A percentile compares a stretch with the other conserved stretches of the same genome.
Conservation (phyloP, 1,284 basidiomycete species). For the Psilocybe mexicana region DNA sequence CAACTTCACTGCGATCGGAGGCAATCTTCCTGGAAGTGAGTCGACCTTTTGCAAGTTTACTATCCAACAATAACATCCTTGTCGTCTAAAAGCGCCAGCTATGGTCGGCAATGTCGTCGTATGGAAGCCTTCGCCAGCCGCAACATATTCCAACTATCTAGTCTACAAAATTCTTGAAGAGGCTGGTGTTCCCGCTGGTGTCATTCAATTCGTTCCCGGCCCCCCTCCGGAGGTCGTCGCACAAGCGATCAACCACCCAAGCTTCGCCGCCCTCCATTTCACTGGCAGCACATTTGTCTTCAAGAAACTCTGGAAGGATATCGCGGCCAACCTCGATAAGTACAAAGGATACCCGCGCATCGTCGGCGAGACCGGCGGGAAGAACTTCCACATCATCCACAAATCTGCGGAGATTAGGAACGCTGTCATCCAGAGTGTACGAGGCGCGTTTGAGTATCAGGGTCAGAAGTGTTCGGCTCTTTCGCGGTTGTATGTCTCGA, state of each 20-base stretch:
- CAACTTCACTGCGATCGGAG: slow-evolving; percentile 98
- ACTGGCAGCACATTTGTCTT: slow-evolving; percentile 96
- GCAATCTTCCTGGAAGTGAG: slow-evolving; percentile 81
- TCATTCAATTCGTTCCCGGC: slow-evolving; percentile 97
- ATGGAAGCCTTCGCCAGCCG: slow-evolving; percentile 98
- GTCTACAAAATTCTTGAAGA: slow-evolving; percentile 91
- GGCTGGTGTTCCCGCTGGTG: slow-evolving; percentile 91
- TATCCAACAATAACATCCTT: slow-evolving; percentile 1
- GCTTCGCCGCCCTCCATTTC: slow-evolving; percentile 93
- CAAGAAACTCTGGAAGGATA: slow-evolving; percentile 95
- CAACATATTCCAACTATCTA: slow-evolving; percentile 95
- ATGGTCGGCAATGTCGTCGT: slow-evolving; percentile 94
- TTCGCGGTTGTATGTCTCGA: slow-evolving; percentile 88
- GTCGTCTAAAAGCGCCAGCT: slow-evolving; percentile 66
- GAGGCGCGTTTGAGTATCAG: slow-evolving; percentile 96
- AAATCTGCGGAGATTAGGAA: slow-evolving; percentile 84
- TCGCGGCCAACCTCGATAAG: slow-evolving; percentile 83
- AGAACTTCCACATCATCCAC: slow-evolving; percentile 98
- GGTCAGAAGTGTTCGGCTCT: slow-evolving; percentile 99
- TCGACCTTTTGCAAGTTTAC: slow-evolving; percentile 8
- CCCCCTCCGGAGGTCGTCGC: slow-evolving; percentile 80
- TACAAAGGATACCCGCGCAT: slow-evolving; percentile 93
- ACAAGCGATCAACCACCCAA: slow-evolving; percentile 77
- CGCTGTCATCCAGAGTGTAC: slow-evolving; percentile 86
- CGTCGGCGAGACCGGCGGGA: slow-evolving; percentile 96